phyloP scores from a whole-genome alignment of 169 alveolate genomes.

The Plasmodium falciparum region DNA sequence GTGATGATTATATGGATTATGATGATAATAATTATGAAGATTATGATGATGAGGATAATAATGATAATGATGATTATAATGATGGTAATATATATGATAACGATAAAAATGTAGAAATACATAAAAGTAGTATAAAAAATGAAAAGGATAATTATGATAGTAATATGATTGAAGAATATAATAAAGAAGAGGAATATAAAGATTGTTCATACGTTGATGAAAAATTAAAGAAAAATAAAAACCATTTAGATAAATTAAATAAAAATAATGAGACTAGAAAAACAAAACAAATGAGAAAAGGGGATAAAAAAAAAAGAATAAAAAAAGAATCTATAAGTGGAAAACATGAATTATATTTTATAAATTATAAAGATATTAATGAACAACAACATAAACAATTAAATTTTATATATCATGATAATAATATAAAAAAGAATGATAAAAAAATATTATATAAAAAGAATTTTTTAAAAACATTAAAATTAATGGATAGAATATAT shows the following conservation, averaged over 20 bases:
- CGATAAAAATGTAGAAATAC: neutral
- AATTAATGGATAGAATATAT: slow-evolving; percentile 75
- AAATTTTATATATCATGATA: slow-evolving; percentile 63
- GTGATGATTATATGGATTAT: neutral
- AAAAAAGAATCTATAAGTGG: slow-evolving; percentile 36
- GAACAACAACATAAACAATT: slow-evolving; percentile 37
- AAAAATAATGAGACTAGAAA: neutral
- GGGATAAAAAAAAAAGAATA: slow-evolving; percentile 28
- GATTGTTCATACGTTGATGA: neutral
- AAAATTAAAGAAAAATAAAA: slow-evolving; percentile 29
- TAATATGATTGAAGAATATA: neutral
- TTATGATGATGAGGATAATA: slow-evolving; percentile 9
- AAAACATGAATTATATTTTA: slow-evolving; percentile 62
- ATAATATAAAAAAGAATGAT: slow-evolving; percentile 53
- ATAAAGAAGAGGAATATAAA: neutral
- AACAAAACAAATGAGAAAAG: slow-evolving; percentile 1
- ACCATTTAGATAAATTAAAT: neutral
- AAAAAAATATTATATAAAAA: slow-evolving; percentile 33
- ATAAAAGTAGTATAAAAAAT: slow-evolving; percentile 3
- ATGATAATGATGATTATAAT: neutral
- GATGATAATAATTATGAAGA: neutral
- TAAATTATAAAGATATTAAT: slow-evolving; percentile 55
- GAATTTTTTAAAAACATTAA: slow-evolving; percentile 68
- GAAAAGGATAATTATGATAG: neutral
- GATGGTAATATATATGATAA: neutral